Conservation (phyloP, 2,329 filamentous ascomycete species). For the Monosporascus cannonballus region DNA sequence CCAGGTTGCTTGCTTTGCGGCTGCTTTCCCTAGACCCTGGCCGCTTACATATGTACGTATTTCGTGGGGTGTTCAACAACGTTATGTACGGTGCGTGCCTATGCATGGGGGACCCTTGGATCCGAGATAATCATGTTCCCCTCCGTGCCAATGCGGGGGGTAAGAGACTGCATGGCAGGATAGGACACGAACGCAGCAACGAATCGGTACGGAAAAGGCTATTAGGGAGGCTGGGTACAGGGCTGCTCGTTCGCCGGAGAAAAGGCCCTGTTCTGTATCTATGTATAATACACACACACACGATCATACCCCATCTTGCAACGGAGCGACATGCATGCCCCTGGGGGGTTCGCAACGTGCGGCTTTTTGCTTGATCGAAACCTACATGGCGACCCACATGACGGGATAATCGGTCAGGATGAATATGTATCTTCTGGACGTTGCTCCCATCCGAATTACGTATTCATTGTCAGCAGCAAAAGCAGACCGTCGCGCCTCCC, state of each 20-base stretch:
- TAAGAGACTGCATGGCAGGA: not conserved
- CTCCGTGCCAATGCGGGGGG: too few relatives aligned
- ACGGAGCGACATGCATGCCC: slow-evolving; percentile 8
- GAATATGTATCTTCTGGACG: slow-evolving; percentile 9
- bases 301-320: not conserved
- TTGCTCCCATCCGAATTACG: slow-evolving; percentile 6
- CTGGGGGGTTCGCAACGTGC: slow-evolving; percentile 13
- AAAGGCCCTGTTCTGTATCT: too few relatives aligned
- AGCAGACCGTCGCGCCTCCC: not conserved
- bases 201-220: not conserved
- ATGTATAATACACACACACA: too few relatives aligned
- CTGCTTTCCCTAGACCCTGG: slow-evolving; percentile 7
- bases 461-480: slow-evolving; percentile 8
- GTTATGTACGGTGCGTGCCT: not conserved
- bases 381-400: slow-evolving; percentile 16
- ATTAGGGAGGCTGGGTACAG: not conserved
- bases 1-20: slow-evolving; percentile 1
- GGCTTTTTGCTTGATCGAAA: slow-evolving; percentile 23
- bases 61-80: not conserved
- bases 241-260: not conserved
- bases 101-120: not conserved
- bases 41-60: not conserved
- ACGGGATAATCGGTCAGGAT: slow-evolving; percentile 1
- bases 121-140: not conserved
- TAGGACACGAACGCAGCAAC: not conserved